Evolutionary conservation across 2,329 filamentous ascomycete species (phyloP).

Genomic region (Stagonosporopsis cucurbitacearum): DNA sequence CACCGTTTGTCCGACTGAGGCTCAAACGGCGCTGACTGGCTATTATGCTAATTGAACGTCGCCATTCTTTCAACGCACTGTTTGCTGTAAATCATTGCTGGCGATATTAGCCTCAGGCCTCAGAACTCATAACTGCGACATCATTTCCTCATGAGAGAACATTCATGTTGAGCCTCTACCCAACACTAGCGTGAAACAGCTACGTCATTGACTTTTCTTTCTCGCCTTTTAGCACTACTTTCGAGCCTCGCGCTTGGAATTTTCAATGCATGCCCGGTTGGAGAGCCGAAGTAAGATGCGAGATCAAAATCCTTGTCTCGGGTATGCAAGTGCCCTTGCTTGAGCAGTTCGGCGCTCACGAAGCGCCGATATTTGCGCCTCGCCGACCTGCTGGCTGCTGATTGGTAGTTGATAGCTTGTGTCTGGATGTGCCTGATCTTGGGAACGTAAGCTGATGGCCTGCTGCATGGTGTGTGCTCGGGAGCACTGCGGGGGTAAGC

Average conservation of each 20-base stretch:
- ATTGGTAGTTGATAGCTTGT: neutral
- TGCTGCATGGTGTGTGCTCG: neutral
- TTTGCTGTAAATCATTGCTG: neutral
- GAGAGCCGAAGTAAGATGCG: constrained; percentile 25
- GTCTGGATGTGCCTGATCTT: neutral
- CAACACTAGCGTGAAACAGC: neutral
- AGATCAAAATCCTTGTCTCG: constrained; percentile 4
- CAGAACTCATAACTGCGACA: neutral
- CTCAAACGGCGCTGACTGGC: neutral
- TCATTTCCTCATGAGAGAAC: neutral
- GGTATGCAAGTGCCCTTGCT: constrained; percentile 7
- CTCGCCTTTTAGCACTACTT: neutral
- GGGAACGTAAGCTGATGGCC: neutral
- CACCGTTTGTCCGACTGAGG: neutral
- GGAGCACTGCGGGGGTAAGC: neutral
- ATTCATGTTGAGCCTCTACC: neutral
- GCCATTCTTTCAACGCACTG: neutral
- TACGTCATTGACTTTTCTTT: constrained; percentile 8
- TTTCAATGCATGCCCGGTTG: constrained; percentile 19
- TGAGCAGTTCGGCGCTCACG: constrained; percentile 8
- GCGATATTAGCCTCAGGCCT: neutral
- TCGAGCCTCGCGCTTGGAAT: neutral
- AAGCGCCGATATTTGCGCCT: neutral
- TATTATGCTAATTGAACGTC: too few species aligned
- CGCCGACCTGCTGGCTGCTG: neutral